Conservation (phyloP, 441 rosid genomes). For the Populus hybrid region DNA sequence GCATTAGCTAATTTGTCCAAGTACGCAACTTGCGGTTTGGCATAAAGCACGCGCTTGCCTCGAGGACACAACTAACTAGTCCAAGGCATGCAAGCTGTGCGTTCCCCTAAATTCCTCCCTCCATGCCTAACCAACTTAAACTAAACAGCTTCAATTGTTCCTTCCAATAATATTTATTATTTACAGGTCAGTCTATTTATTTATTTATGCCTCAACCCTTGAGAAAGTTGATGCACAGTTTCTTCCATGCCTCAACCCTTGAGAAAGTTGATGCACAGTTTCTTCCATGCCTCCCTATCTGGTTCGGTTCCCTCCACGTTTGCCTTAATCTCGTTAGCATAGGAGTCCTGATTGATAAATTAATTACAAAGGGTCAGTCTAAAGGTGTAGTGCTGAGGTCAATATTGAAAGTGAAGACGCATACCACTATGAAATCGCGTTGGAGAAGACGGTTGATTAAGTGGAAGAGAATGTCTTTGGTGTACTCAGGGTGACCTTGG, state of each 20-base stretch:
- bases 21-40: no score
- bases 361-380: no score
- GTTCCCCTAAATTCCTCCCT: background rate
- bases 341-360: conserved; percentile 29
- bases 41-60: background rate
- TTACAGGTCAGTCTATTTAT: background rate
- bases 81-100: background rate
- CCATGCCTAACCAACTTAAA: background rate
- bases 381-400: background rate
- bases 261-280: conserved; percentile 52
- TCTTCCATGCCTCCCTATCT: conserved; percentile 51
- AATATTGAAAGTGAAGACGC: background rate
- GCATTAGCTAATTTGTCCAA: no score
- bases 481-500: conserved; percentile 80
- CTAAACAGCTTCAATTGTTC: background rate
- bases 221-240: conserved; percentile 52
- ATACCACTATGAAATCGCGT: conserved; percentile 35
- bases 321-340: conserved; percentile 42
- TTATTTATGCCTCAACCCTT: conserved; percentile 30
- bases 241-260: conserved; percentile 59
- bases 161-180: background rate
- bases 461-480: conserved; percentile 50
- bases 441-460: conserved; percentile 47
- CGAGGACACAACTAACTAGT: background rate
- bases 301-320: conserved; percentile 42